phyloP scores from a whole-genome alignment of 306 rosid species.

The Rosa rugosa region DNA sequence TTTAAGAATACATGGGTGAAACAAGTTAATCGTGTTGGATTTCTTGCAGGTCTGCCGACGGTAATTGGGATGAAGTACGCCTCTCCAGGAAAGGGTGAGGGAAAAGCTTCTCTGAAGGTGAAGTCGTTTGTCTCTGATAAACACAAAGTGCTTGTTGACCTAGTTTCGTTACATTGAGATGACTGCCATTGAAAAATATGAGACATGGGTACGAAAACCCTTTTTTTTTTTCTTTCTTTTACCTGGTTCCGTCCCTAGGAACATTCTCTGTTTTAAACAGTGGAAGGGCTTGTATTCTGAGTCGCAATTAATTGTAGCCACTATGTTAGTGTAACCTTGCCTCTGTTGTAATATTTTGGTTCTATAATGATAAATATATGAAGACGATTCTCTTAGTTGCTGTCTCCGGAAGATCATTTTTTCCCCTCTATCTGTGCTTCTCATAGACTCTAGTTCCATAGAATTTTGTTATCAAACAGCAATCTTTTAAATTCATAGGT shows the following conservation, averaged over 20 bases:
- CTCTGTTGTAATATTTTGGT: background rate
- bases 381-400: background rate
- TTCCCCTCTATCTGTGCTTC: background rate
- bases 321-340: background rate
- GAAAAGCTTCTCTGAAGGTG: constrained; percentile 54
- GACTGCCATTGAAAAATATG: background rate
- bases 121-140: constrained; percentile 57
- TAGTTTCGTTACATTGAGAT: constrained; percentile 58
- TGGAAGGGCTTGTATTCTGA: background rate
- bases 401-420: background rate
- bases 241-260: background rate
- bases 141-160: constrained; percentile 63
- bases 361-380: background rate
- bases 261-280: background rate
- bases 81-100: constrained; percentile 57
- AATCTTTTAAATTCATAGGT: background rate
- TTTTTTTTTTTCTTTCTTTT: background rate
- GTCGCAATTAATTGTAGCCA: background rate
- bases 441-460: background rate
- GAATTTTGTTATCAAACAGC: background rate
- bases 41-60: constrained; percentile 64
- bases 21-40: background rate
- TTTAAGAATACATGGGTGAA: background rate
- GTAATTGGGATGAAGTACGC: constrained; percentile 78
- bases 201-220: background rate